Conservation (phyloP, 140 eudicot species). For the Oenanthe javanica region DNA sequence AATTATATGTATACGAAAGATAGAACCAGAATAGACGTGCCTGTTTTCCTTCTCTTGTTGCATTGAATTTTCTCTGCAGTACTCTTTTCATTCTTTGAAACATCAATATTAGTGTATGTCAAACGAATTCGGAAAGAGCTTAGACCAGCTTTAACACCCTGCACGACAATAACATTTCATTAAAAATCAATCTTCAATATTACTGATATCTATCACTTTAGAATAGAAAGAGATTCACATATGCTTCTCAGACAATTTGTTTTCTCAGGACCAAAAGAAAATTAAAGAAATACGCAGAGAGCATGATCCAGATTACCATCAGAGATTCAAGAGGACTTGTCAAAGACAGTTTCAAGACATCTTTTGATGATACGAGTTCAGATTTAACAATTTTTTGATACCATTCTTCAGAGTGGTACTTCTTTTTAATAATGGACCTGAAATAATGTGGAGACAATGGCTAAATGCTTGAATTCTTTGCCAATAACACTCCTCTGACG, state of each 20-base stretch:
- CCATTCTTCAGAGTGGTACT: conserved; percentile 68
- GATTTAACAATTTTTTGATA: conserved; percentile 45
- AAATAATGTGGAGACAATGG: conserved; percentile 4
- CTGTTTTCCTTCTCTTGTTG: conserved; percentile 76
- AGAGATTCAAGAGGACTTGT: conserved; percentile 46
- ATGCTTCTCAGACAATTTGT: background rate
- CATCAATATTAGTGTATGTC: conserved; percentile 49
- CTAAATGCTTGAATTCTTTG: background rate
- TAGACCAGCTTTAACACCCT: conserved; percentile 55
- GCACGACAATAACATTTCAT: conserved; percentile 21
- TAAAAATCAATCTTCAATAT: background rate
- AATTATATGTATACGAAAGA: background rate
- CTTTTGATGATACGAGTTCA: conserved; percentile 48
- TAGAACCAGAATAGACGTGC: conserved; percentile 23
- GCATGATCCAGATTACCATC: conserved; percentile 47
- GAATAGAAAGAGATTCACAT: background rate
- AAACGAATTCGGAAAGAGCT: conserved; percentile 72
- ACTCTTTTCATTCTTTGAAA: conserved; percentile 21
- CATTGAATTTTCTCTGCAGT: conserved; percentile 25
- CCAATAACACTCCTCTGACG: background rate
- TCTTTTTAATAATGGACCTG: conserved; percentile 61
- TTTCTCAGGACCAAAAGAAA: background rate
- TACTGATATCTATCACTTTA: background rate
- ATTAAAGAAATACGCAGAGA: background rate
- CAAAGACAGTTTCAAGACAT: conserved; percentile 56